Base-by-base conservation (phyloP, 2,329 filamentous ascomycete species). In the Cercospora brassicicola region DNA sequence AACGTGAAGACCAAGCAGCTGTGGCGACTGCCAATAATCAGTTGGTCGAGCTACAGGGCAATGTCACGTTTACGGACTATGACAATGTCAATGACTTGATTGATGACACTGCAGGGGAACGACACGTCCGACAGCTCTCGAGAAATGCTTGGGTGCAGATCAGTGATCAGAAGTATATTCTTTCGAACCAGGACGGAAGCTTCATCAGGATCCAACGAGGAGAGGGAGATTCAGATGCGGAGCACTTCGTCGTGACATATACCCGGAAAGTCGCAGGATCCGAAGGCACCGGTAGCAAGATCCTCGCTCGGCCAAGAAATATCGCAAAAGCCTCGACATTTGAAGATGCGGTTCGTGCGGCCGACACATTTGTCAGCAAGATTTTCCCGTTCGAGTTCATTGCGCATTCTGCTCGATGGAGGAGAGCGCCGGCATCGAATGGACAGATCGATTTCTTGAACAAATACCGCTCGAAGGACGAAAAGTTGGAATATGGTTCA, bases 81-180 rank as follows among this genome's bases (percentile, higher is more conserved):
- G 91, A 91, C 67, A 94, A 91, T 2, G 89, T 99, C n/a, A 90
- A 93, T 71, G 95, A 98, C 75, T 86, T 99, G 13, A 90, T 99
- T 39, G 86, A 90, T 55, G 94, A 98, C 77, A 90, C 89, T 0
- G 90, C 89, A 2, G 88, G 87, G 30, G 94, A 98, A 75, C 84
- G 85, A 55, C 90, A 94, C 75, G 93, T 98, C 69, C 88, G 92
- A 55, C 83, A 86, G 15, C 83, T 96, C 20, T 97, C 93, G 76
- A 84, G 84, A 13, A 83, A 91, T 76, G 85, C 92, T 0, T 99
- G 95, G 95, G 93, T 98, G 1, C 88, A 90, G 73, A 86, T 94
- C 39, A 88, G 85, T n/a, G 82, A 85, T 0, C 83, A 89, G 59
- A 88, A 86, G 67, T 96, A 91, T 78, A 82, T 97, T 3, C 86